Conservation (phyloP, 2,329 filamentous ascomycete genomes). For the Colletotrichum orbiculare region DNA sequence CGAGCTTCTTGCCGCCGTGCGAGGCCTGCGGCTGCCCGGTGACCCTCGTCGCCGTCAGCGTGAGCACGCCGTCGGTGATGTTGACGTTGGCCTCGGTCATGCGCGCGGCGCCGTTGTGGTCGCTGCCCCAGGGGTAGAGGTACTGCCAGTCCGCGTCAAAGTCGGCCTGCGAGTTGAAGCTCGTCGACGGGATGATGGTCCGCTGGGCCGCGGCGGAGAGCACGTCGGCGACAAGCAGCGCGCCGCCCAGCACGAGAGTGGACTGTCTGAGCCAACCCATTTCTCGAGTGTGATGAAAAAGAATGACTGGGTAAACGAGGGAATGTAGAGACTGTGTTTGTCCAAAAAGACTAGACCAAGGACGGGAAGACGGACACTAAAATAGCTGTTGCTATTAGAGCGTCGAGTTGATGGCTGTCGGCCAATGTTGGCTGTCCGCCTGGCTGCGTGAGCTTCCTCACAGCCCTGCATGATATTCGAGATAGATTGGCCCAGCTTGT, state of each 20-base stretch:
- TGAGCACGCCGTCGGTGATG: slow-evolving; percentile 54
- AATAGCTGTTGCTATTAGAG: slow-evolving; percentile 5
- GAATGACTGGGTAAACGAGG: neutral
- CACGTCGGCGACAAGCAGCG: slow-evolving; percentile 30
- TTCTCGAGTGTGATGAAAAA: neutral
- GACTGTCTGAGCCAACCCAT: slow-evolving; percentile 27
- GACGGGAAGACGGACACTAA: neutral
- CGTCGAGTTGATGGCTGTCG: slow-evolving; percentile 15
- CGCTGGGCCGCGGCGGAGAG: slow-evolving; percentile 6
- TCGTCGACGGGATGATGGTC: slow-evolving; percentile 35
- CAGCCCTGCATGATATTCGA: slow-evolving; percentile 3
- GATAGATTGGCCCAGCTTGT: slow-evolving; percentile 18
- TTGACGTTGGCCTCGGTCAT: slow-evolving; percentile 61
- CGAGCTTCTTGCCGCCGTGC: slow-evolving; percentile 51
- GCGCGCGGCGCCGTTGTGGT: slow-evolving; percentile 67
- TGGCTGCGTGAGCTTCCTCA: neutral
- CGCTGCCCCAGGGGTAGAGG: slow-evolving; percentile 65
- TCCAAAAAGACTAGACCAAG: neutral
- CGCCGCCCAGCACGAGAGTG: slow-evolving; percentile 23
- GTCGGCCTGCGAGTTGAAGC: slow-evolving; percentile 28
- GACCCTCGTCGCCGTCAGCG: slow-evolving; percentile 59
- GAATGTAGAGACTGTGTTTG: neutral
- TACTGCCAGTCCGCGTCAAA: slow-evolving; percentile 60
- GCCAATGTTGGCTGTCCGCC: neutral
- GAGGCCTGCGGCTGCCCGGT: slow-evolving; percentile 51